Base-by-base conservation (phyloP, 1,284 basidiomycete species). In the Ustilago bromivora region DNA sequence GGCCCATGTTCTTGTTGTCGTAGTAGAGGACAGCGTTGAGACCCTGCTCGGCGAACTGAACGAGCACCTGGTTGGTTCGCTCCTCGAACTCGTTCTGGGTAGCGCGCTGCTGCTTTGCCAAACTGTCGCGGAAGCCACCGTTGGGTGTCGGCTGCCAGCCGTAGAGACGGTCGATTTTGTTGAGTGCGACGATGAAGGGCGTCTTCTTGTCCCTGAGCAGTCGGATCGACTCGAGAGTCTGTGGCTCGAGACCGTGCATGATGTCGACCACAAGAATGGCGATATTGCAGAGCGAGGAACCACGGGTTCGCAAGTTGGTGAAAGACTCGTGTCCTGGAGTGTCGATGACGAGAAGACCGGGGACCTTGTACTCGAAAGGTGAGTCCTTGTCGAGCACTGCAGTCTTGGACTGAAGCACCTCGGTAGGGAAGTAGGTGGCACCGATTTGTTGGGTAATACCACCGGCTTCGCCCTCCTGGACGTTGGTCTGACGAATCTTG, bases 361-460 rank as follows among this genome's bases (percentile, higher is more conserved):
- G 97, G 71, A 98, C 92, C 87, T 98, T 96, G 90, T 96, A 98
- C 82, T 98, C 94, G 87, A 94, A 92, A 40, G 88, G 88, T 68
- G 91, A 91, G 79, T 94, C 92, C 88, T 91, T 92, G 88, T 98
- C 96, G 87, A 99, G 88, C 19, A 97, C 95, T 19, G 89, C 89
- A 1, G 96, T 98, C 90, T 99, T 99, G 64, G 91, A 90, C 87
- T 92, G 91, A 86, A 99, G 97, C 8, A 95, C 95, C n/a, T 96
- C 93, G 57, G 93, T 92, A 55, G 97, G 97, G 91, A 99, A 99
- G 89, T 97, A 99, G 0, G 97, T 99, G n/a, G 97, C 97, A 89
- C 97, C 97, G 81, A 99, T 99, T 87, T 99, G 97, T 88, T 99
- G 97, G 0, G 97, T 99, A 87, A 99, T 99, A 89, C 97, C 97